Evolutionary conservation across 108 stramenopile genomes (phyloP), one percentile per base, ranked within the genome.

Genomic region (Cyclotella distinguenda): DNA sequence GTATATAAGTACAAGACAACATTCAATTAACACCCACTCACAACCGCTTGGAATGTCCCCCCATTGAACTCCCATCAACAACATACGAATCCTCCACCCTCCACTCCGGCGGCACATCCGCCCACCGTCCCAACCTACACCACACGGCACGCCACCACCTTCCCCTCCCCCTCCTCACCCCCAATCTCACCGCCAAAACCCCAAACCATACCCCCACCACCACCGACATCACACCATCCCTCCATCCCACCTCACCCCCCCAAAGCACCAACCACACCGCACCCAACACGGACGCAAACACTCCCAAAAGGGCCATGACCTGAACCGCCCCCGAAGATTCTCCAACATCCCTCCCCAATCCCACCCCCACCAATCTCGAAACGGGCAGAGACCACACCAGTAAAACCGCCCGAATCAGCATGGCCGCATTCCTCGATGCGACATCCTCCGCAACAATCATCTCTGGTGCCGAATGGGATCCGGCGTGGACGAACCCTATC

Each of bases 21-120:
- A 42, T 42, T 10, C 1, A 48, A 60, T n/a, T 18, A n/a, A 7
- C 21, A 31, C 61, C 31, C 26, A 66, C 52, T 66, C 30, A 66
- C 65, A 53, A 54, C 48, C 30, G 27, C 52, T 66, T 66, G 15
- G 49, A 42, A 18, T 55, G 16, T 9, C 23, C 45, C 32, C 45
- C 66, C 21, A 43, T 15, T 13, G 23, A 23, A 19, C 16, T 39
- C 4, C n/a, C n/a, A n/a, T 25, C 49, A 34, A 25, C 28, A 65
- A 56, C 52, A 38, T 76, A 71, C 4, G 74, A 64, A 49, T 71
- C 70, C 68, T 76, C 74, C 12, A 70, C 68, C 21, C 74, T 63
- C 74, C 61, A 70, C 26, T 66, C 70, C 1, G 74, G 74, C 6
- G 74, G 61, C 3, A 56, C 25, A 53, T 66, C 64, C 2, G 74